Evolutionary conservation across 1,139 yeast genomes (phyloP), one percentile per base, ranked within the genome.

Genomic region (Candida sp.): DNA sequence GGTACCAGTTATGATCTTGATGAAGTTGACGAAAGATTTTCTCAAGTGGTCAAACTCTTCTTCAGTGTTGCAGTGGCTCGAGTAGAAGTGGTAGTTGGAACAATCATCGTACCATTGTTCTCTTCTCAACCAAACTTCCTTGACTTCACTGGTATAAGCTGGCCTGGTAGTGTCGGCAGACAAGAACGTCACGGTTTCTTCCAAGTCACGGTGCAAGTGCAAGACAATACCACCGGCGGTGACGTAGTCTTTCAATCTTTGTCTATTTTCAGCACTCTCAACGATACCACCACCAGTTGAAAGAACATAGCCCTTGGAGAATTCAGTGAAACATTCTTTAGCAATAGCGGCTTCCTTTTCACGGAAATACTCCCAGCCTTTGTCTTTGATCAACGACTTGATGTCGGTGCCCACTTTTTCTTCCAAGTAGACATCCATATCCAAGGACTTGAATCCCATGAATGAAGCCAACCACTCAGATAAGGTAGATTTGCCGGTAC

Each of bases 201-300:
- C 87, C 56, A 93, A 81, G 61, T 90, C 90, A 61, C 99, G 87
- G 67, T 93, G 98, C 55, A 94, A 79, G 63, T 94, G 98, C 53
- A 94, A 75, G 7, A 94, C 98, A 57, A 90, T 81, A 5, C 93
- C 90, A 26, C 91, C 92, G 12, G 73, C 67, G 43, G 70, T 64
- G 41, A 75, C 70, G 67, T 85, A 88, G 8, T 74, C 64, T 61
- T 85, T 78, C 65, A 94, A 75, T 8, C 82, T 57, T 5, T 75
- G 75, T 61, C 98, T 83, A 7, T 96, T 85, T n/a, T 67, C 80
- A 9, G 79, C 80, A 32, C 82, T 81, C 69, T 94, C 99, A 34
- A 94, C 97, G 56, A 96, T 80, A 6, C 99, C 99, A 41, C 99
- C 99, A 34, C 99, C 99, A 50, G 98, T 90, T 1, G 99, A 90